Conservation (phyloP, 345 rosid species). For the Boechera retrofracta region DNA sequence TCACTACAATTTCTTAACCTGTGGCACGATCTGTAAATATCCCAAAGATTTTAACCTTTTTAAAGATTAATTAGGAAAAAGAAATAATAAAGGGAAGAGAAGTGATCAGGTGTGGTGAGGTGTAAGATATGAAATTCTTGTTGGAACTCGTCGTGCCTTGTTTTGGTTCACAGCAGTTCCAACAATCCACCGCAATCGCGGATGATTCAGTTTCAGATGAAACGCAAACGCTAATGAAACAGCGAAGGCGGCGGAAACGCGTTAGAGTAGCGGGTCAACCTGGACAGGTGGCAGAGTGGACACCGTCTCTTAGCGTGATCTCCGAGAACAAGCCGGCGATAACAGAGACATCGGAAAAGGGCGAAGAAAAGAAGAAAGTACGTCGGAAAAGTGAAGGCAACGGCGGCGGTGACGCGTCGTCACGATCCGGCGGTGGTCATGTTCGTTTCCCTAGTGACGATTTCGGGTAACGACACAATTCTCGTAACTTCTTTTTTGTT, state of each 20-base stretch:
- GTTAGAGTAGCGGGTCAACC: constrained; percentile 41
- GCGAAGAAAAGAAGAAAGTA: constrained; percentile 32
- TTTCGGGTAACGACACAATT: constrained; percentile 42
- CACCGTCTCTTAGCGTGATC: constrained; percentile 64
- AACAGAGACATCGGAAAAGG: constrained; percentile 37
- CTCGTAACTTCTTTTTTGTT: not conserved
- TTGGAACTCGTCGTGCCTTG: constrained; percentile 61
- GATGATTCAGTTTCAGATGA: constrained; percentile 40
- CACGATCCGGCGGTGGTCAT: constrained; percentile 44
- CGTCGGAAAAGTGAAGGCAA: constrained; percentile 43
- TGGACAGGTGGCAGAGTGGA: constrained; percentile 55
- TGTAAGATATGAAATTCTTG: constrained; percentile 55
- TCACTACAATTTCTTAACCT: constrained; percentile 18
- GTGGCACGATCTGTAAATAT: constrained; percentile 16
- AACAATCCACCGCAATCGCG: constrained; percentile 21
- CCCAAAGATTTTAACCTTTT: not conserved
- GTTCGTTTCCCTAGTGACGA: constrained; percentile 47
- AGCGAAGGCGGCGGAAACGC: constrained; percentile 44
- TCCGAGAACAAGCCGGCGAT: constrained; percentile 56
- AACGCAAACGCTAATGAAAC: constrained; percentile 39
- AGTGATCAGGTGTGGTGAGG: constrained; percentile 11
- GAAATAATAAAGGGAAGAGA: not conserved
- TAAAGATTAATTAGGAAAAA: not conserved
- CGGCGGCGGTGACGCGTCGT: constrained; percentile 17
- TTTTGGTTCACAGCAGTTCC: constrained; percentile 41